These are phyloP conservation scores for Saccharomycopsis lassenensis DNA, from an alignment of 805 yeast genomes.

Conservation along the genomic window DNA sequence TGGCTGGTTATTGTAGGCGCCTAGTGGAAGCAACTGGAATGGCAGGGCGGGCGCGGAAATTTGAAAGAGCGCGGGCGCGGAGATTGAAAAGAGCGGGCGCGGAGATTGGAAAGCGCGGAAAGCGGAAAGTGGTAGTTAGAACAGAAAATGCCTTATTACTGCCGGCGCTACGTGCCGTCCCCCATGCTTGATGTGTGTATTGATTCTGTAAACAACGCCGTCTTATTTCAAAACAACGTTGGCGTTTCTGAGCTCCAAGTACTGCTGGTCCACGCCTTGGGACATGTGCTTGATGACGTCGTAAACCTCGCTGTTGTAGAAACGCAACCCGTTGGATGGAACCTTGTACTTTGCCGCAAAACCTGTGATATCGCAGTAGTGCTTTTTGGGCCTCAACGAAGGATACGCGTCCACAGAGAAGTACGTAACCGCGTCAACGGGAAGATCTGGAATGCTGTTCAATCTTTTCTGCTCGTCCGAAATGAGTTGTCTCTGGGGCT, in stretches of 20 bases:
- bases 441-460: constrained; percentile 19
- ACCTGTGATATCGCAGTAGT: constrained; percentile 92
- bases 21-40: too few relatives aligned
- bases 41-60: too few relatives aligned
- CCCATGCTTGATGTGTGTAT: too few relatives aligned
- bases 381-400: constrained; percentile 65
- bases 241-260: constrained; percentile 77
- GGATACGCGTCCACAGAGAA: constrained; percentile 78
- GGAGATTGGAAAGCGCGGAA: too few relatives aligned
- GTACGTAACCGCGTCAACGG: constrained; percentile 50
- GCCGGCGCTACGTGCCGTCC: too few relatives aligned
- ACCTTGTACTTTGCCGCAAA: constrained; percentile 65
- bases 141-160: too few relatives aligned
- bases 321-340: constrained; percentile 66
- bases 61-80: too few relatives aligned
- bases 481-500: constrained; percentile 60
- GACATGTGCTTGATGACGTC: constrained; percentile 63
- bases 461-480: constrained; percentile 71
- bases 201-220: not conserved
- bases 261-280: constrained; percentile 90
- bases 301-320: constrained; percentile 74
- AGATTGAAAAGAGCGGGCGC: too few relatives aligned
- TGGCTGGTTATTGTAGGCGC: too few relatives aligned
- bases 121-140: too few relatives aligned
- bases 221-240: constrained; percentile 62